A percentile compares a stretch with the other conserved stretches of the same genome.
phyloP scores from a whole-genome alignment of 495 filamentous ascomycete genomes.

The Astrothelium macrocarpum region DNA sequence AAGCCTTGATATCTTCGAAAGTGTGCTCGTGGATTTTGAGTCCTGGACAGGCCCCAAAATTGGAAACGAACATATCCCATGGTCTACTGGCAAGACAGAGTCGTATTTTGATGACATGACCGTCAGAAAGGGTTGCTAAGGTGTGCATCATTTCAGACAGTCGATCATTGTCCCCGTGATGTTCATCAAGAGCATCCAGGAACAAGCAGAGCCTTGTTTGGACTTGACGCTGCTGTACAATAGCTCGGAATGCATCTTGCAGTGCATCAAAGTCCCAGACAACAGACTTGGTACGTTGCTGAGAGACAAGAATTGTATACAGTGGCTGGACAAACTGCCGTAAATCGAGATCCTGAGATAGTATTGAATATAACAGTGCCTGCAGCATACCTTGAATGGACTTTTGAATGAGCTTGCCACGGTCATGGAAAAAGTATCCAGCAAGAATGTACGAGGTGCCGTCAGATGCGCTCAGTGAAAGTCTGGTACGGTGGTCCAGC shows the following conservation, averaged over 20 bases:
- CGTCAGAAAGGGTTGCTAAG: neutral
- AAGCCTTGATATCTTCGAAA: neutral
- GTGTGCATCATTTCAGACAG: neutral
- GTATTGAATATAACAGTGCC: neutral
- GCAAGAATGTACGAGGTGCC: conserved; percentile 8
- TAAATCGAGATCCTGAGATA: neutral
- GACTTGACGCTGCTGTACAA: neutral
- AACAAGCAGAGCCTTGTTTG: neutral
- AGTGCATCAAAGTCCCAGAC: neutral
- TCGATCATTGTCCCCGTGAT: neutral
- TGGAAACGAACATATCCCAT: neutral
- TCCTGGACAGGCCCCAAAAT: neutral
- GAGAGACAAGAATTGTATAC: neutral
- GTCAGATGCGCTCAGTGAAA: conserved; percentile 1
- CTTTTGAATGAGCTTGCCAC: conserved; percentile 23
- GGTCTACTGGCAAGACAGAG: neutral
- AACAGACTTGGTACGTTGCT: neutral
- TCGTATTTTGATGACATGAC: neutral
- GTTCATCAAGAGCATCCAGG: neutral
- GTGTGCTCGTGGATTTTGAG: neutral
- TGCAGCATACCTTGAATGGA: conserved; percentile 6
- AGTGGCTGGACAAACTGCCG: neutral
- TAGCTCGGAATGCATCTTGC: neutral
- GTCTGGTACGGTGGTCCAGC: conserved; percentile 3
- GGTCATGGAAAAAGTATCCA: conserved; percentile 24